These are phyloP conservation scores for Chlamydomonas reinhardtii DNA, from an alignment of 163 green algal genomes.

Conservation along the genomic window DNA sequence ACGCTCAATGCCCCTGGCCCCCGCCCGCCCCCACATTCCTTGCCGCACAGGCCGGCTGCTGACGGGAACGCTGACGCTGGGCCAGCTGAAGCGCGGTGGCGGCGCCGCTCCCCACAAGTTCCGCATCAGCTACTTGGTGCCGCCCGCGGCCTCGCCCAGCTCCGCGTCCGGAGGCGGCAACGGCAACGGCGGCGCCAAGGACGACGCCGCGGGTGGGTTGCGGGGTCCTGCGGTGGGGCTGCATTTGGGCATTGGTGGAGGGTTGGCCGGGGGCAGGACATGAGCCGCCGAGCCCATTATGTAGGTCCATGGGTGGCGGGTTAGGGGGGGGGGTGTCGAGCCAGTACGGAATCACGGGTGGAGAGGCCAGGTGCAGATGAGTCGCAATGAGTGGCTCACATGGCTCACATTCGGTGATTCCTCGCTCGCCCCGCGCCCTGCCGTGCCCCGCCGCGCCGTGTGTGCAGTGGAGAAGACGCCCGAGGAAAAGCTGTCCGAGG, in stretches of 20 bases:
- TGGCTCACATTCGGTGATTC: no score
- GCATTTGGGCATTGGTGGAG: no score
- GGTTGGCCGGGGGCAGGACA: no score
- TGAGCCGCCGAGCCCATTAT: no score
- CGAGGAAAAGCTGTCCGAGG: conserved; percentile 61
- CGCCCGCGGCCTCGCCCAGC: neutral
- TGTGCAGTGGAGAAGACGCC: neutral
- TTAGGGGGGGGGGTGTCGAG: no score
- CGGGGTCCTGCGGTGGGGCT: neutral
- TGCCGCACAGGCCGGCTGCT: conserved; percentile 66
- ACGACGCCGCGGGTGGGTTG: conserved; percentile 45
- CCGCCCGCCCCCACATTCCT: no score
- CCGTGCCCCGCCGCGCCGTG: neutral
- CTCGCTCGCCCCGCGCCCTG: no score
- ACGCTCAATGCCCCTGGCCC: neutral
- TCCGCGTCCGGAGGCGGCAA: neutral
- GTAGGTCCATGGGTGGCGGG: no score
- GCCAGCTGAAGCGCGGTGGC: conserved; percentile 58
- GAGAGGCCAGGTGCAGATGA: no score
- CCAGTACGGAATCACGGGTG: no score
- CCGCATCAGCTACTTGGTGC: conserved; percentile 57
- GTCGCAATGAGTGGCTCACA: no score
- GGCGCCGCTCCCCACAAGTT: conserved; percentile 57
- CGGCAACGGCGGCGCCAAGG: neutral
- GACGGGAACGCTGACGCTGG: conserved; percentile 69